Percentiles rank a stretch among this genome's conserved stretches.
These are phyloP conservation scores for Patellaria atrata DNA, from an alignment of 495 filamentous ascomycete species.

Conservation along the genomic window DNA sequence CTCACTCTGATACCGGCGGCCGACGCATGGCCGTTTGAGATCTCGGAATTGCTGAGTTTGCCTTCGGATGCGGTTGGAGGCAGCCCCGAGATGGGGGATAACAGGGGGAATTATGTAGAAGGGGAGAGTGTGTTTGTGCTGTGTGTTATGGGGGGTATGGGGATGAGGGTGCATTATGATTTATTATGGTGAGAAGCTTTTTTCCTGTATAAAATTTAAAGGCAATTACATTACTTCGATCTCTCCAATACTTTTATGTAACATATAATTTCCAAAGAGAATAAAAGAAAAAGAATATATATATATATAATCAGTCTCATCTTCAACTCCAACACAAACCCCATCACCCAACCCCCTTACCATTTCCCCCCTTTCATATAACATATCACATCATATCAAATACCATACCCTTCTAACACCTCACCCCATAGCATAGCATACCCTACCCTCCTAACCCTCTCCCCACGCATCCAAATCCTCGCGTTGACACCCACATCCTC, in stretches of 20 bases:
- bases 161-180: conserved; percentile 14
- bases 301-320: not conserved
- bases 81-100: conserved; percentile 8
- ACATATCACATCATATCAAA: not conserved
- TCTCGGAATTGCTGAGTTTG: conserved; percentile 13
- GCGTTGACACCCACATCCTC: not conserved
- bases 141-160: conserved; percentile 13
- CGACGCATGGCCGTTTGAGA: conserved; percentile 16
- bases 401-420: not conserved
- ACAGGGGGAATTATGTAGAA: conserved; percentile 7
- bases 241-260: conserved; percentile 1
- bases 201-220: not conserved
- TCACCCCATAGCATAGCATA: conserved; percentile 3
- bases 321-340: not conserved
- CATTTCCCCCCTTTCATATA: not conserved
- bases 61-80: not conserved
- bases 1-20: conserved; percentile 5
- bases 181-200: conserved; percentile 14
- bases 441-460: conserved; percentile 9
- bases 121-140: conserved; percentile 9
- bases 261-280: not conserved
- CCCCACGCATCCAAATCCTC: not conserved
- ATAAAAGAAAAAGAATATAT: not conserved
- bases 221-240: not conserved
- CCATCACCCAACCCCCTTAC: not conserved